phyloP scores from a whole-genome alignment of 805 yeast species.

The Debaryomyces hansenii region DNA sequence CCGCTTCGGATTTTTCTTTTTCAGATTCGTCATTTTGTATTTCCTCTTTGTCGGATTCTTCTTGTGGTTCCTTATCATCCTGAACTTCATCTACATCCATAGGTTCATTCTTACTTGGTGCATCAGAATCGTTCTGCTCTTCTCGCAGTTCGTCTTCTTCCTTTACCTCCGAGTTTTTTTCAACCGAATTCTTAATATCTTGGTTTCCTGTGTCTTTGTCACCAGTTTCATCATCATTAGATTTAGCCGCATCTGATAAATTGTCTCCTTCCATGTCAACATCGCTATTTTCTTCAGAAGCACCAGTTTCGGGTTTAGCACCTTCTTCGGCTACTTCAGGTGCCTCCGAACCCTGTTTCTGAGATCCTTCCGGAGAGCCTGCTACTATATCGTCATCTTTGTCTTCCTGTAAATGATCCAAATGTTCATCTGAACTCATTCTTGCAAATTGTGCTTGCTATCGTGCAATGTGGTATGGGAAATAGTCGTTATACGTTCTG shows the following conservation, averaged over 20 bases:
- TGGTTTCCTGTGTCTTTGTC: neutral
- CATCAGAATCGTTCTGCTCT: neutral
- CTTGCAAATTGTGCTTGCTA: neutral
- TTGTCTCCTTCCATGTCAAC: neutral
- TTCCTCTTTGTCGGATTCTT: neutral
- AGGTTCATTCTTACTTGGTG: conserved; percentile 1
- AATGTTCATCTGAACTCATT: conserved; percentile 1
- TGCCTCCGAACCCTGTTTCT: too few species aligned
- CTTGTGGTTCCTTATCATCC: neutral
- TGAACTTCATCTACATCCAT: conserved; percentile 5
- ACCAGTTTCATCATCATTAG: neutral
- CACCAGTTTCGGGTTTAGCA: neutral
- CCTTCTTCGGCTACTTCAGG: neutral
- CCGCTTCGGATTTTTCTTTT: neutral
- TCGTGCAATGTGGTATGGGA: neutral
- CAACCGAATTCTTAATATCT: neutral
- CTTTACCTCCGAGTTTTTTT: neutral
- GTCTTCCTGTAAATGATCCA: conserved; percentile 2
- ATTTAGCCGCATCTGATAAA: neutral
- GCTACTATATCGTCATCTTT: neutral
- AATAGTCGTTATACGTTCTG: neutral
- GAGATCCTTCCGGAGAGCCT: too few species aligned
- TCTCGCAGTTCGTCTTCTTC: neutral
- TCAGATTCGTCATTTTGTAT: neutral
- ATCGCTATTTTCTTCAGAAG: neutral